Evolutionary conservation across 768 basidiomycete species (phyloP).

Genomic region (Collybiopsis confluens): DNA sequence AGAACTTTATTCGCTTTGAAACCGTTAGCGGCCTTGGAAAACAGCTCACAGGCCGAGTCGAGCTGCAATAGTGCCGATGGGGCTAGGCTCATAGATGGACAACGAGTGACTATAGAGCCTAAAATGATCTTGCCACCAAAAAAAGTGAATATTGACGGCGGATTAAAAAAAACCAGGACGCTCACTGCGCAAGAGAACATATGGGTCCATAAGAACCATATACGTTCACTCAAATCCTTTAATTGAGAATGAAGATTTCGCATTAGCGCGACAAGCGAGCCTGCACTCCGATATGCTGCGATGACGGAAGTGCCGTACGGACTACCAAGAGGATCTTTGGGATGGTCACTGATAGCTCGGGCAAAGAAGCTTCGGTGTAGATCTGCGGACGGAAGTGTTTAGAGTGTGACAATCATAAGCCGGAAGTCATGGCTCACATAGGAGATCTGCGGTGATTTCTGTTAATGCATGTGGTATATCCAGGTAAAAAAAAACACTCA

Average conservation of each 20-base stretch:
- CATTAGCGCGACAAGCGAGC: constrained; percentile 67
- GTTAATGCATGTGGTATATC: neutral
- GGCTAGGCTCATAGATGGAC: constrained; percentile 75
- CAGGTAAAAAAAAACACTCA: constrained; percentile 28
- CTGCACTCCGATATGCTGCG: constrained; percentile 70
- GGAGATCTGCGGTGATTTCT: constrained; percentile 42
- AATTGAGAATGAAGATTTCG: constrained; percentile 63
- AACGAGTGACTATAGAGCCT: constrained; percentile 72
- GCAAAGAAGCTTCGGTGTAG: constrained; percentile 74
- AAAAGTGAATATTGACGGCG: too few relatives aligned
- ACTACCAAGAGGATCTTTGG: constrained; percentile 69
- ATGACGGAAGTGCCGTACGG: constrained; percentile 71
- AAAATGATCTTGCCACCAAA: constrained; percentile 72
- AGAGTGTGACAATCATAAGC: neutral
- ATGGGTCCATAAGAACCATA: constrained; percentile 52
- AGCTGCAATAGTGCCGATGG: constrained; percentile 70
- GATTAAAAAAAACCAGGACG: constrained; percentile 12
- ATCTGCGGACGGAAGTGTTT: constrained; percentile 22
- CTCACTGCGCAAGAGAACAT: constrained; percentile 61
- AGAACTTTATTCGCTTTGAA: constrained; percentile 64
- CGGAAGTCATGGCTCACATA: constrained; percentile 25
- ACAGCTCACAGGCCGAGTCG: constrained; percentile 72
- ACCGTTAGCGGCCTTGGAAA: constrained; percentile 62
- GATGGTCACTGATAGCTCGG: constrained; percentile 66
- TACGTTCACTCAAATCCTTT: constrained; percentile 57